These are phyloP conservation scores for Isoetes taiwanensis DNA, from an alignment of 75 land plant genomes.

Conservation along the genomic window DNA sequence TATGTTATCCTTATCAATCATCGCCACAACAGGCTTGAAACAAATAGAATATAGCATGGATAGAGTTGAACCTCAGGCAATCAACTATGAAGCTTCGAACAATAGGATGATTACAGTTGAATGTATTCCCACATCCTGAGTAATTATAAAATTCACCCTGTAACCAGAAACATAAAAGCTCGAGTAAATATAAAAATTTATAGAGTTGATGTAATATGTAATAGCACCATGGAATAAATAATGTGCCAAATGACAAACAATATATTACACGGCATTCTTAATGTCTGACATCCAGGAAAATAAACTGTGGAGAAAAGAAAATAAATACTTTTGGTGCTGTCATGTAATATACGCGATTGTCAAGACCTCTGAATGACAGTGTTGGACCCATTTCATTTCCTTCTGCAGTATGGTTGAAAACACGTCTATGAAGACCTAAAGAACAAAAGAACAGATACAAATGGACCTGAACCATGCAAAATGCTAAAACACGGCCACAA, in stretches of 20 bases:
- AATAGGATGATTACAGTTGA: conserved; percentile 94
- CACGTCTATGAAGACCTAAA: conserved; percentile 86
- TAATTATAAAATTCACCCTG: conserved; percentile 97
- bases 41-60: too few species aligned
- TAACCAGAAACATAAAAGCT: conserved; percentile 4
- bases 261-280: not conserved
- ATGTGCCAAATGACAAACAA: not conserved
- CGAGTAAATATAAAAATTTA: not conserved
- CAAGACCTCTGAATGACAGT: conserved; percentile 80
- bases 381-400: conserved; percentile 95
- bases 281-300: not conserved
- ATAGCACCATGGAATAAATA: too few species aligned
- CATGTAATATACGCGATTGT: conserved; percentile 86
- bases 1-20: too few species aligned
- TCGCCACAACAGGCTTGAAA: too few species aligned
- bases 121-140: conserved; percentile 96
- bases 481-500: conserved; percentile 70
- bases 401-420: conserved; percentile 95
- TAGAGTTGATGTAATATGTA: not conserved
- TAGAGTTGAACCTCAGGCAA: conserved; percentile 74
- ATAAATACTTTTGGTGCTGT: conserved; percentile 68
- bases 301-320: not conserved
- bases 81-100: conserved; percentile 89
- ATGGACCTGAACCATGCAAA: too few species aligned
- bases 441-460: too few species aligned